A percentile compares a stretch with the other conserved stretches of the same genome.
Evolutionary conservation across 768 basidiomycete species (phyloP).

Genomic region (Rhodotorula toruloides): DNA sequence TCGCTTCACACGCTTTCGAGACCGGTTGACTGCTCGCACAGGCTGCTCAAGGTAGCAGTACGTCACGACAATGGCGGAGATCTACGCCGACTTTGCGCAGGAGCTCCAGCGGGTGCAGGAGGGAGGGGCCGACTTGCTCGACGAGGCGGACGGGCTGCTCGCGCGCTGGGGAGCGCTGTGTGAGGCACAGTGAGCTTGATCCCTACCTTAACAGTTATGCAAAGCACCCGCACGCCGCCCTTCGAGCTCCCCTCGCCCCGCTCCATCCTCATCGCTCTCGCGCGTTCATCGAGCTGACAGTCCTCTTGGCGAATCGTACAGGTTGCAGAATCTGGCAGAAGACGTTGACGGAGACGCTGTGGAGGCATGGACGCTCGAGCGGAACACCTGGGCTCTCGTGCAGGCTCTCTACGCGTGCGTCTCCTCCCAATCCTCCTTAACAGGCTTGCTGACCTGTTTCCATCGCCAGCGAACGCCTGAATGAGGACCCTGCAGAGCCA

Average conservation of each 20-base stretch:
- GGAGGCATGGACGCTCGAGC: constrained; percentile 64
- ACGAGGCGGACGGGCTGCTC: constrained; percentile 28
- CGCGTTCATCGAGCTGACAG: background rate
- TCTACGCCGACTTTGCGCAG: constrained; percentile 26
- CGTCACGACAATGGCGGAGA: constrained; percentile 15
- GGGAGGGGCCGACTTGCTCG: constrained; percentile 20
- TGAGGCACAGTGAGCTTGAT: constrained; percentile 21
- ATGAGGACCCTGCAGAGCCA: constrained; percentile 1
- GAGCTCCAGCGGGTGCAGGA: constrained; percentile 22
- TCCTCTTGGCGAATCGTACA: background rate
- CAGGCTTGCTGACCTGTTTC: background rate
- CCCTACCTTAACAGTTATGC: too few species aligned
- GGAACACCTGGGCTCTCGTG: constrained; percentile 74
- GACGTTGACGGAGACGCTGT: constrained; percentile 51
- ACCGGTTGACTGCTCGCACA: background rate
- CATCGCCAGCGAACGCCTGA: constrained; percentile 16
- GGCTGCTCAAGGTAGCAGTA: background rate
- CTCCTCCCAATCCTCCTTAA: background rate
- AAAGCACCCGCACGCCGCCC: too few species aligned
- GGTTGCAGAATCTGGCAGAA: background rate
- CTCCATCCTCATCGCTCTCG: constrained; percentile 2
- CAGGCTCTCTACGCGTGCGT: constrained; percentile 63
- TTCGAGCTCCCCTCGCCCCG: background rate
- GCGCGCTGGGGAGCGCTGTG: constrained; percentile 19
- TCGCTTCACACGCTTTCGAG: too few species aligned